Percentiles rank a stretch among this genome's conserved stretches.
Evolutionary conservation across 257 asterid genomes (phyloP).

Genomic region (Fraxinus cuspidata): DNA sequence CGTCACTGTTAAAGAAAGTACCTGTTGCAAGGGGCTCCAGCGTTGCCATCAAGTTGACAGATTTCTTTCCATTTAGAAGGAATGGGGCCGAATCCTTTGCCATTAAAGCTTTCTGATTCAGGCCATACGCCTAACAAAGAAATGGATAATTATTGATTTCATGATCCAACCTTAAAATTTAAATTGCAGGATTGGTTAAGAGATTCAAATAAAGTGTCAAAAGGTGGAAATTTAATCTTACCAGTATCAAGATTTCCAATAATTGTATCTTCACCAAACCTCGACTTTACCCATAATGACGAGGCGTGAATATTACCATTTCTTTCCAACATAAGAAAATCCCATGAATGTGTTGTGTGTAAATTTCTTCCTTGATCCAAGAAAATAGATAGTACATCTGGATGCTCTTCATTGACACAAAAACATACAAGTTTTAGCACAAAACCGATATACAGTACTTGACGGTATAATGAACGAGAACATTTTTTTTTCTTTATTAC

Average conservation of each 20-base stretch:
- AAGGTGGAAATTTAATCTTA: background rate
- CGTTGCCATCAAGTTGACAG: slow-evolving; percentile 27
- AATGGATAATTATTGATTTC: background rate
- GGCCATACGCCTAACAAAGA: slow-evolving; percentile 48
- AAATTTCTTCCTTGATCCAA: slow-evolving; percentile 25
- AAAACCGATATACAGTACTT: too few relatives aligned
- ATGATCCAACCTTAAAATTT: background rate
- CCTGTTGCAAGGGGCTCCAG: slow-evolving; percentile 43
- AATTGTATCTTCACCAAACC: slow-evolving; percentile 36
- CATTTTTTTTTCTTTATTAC: background rate
- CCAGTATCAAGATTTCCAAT: slow-evolving; percentile 45
- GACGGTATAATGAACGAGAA: background rate
- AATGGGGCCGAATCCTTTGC: slow-evolving; percentile 43
- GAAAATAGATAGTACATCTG: slow-evolving; percentile 43
- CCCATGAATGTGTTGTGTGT: slow-evolving; percentile 52
- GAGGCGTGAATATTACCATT: slow-evolving; percentile 19
- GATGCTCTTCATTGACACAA: slow-evolving; percentile 30
- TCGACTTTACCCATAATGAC: slow-evolving; percentile 42
- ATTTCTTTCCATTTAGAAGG: slow-evolving; percentile 53
- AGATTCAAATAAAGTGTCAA: background rate
- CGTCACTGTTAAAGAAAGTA: background rate
- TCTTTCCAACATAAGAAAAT: slow-evolving; percentile 37
- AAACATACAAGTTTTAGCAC: background rate
- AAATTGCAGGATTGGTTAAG: background rate
- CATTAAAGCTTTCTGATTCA: slow-evolving; percentile 51